phyloP scores from a whole-genome alignment of 208 protist species.

The Leptomonas seymouri region DNA sequence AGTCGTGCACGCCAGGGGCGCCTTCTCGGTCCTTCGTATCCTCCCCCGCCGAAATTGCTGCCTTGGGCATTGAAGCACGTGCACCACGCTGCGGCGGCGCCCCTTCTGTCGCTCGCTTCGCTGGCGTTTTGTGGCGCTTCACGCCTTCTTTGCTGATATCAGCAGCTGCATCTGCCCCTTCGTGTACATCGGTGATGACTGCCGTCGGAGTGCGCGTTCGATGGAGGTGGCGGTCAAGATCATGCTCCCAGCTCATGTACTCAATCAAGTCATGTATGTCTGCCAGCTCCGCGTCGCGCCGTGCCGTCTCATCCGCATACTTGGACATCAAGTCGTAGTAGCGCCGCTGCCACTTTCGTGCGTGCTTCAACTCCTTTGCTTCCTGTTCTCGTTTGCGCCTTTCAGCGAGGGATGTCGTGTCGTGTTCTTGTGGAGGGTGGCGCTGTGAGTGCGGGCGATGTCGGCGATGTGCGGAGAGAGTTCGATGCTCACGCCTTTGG shows the following conservation, averaged over 20 bases:
- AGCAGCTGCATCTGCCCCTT: background rate
- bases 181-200: constrained; percentile 4
- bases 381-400: background rate
- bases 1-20: background rate
- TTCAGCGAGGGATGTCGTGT: constrained; percentile 1
- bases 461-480: background rate
- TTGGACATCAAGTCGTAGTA: constrained; percentile 42
- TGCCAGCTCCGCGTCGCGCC: constrained; percentile 39
- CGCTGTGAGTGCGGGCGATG: background rate
- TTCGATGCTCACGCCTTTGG: background rate
- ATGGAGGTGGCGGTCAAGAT: constrained; percentile 26
- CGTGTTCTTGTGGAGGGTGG: background rate
- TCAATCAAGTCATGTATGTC: constrained; percentile 59
- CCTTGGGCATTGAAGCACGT: background rate
- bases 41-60: background rate
- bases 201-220: constrained; percentile 15
- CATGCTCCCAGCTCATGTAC: constrained; percentile 55
- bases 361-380: constrained; percentile 5
- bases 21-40: background rate
- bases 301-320: constrained; percentile 31
- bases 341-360: constrained; percentile 31
- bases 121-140: background rate
- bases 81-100: constrained; percentile 1
- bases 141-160: background rate
- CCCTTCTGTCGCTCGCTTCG: background rate